phyloP scores from a whole-genome alignment of 2,329 filamentous ascomycete species.

The Magnaporthiopsis incrustans region DNA sequence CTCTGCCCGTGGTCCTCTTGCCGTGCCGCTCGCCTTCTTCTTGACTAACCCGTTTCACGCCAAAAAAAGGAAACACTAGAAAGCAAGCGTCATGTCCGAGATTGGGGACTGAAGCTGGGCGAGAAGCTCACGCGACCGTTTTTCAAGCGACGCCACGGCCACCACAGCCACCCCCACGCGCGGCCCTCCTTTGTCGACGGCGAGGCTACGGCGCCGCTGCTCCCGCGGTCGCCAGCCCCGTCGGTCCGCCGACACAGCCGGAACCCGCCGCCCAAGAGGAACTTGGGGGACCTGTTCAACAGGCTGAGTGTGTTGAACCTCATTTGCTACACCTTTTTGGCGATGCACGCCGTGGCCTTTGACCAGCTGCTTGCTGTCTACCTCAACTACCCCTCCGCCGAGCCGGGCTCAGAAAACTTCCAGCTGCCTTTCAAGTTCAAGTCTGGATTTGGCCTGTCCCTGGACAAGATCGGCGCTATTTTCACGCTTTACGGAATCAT shows the following conservation, averaged over 20 bases:
- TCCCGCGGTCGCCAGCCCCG: slow-evolving; percentile 24
- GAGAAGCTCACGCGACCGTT: slow-evolving; percentile 45
- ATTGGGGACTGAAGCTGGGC: slow-evolving; percentile 71
- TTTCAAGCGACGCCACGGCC: slow-evolving; percentile 13
- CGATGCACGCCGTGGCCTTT: slow-evolving; percentile 74
- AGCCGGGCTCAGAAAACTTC: slow-evolving; percentile 45
- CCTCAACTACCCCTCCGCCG: slow-evolving; percentile 62
- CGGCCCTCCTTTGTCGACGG: slow-evolving; percentile 44
- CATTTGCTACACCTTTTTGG: slow-evolving; percentile 69
- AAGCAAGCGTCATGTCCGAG: slow-evolving; percentile 56
- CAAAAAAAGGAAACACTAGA: slow-evolving; percentile 64
- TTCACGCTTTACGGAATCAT: slow-evolving; percentile 77
- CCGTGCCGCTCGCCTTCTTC: no score
- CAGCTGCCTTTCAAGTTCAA: slow-evolving; percentile 72
- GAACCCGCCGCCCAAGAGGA: slow-evolving; percentile 9
- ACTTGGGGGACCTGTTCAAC: slow-evolving; percentile 19
- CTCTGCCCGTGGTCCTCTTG: neutral
- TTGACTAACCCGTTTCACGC: neutral
- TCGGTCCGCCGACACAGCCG: neutral
- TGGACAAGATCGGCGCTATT: slow-evolving; percentile 71
- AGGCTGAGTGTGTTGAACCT: slow-evolving; percentile 34
- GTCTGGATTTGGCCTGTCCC: slow-evolving; percentile 68
- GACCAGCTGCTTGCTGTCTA: slow-evolving; percentile 88
- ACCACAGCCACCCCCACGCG: slow-evolving; percentile 22
- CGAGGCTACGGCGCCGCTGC: slow-evolving; percentile 48